Base-by-base conservation (phyloP, 495 filamentous ascomycete genomes). In the Aspergillus diversus region DNA sequence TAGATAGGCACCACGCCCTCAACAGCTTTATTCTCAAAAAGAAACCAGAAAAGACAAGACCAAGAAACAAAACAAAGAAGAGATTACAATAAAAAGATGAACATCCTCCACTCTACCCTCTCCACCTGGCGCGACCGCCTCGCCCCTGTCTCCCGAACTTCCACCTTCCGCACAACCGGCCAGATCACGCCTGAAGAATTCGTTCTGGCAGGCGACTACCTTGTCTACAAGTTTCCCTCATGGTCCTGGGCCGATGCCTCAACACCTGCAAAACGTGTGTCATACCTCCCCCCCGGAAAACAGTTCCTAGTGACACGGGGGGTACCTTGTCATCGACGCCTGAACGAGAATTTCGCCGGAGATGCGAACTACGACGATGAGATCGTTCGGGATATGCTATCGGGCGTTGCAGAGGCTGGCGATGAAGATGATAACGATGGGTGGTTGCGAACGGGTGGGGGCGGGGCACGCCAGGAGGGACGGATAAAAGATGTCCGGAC, bases 131-230 rank as follows among this genome's bases (percentile, higher is more conserved):
- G 93, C 61, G 95, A 99, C 78, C 89, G 88, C 72, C 91, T 93
- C 71, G 91, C 94, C 3, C 93, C 91, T 32, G 86, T 96, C 68
- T 89, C 87, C 12, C 88, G 95, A 74, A 95, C 87, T 53, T 97
- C 93, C 6, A 98, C 91, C 61, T 99, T 99, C 81, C 92, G 93
- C 64, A 81, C 82, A 63, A 96, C 92, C 3, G 95, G 95, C 66
- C 89, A 98, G 77, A 92, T 99, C 77, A 98, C 96, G 0, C 94
- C 94, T 47, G 96, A 97, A 72, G 95, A 99, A 83, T 99, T 99
- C 74, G 82, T 97, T 15, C 88, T 89, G 5, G 96, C 95, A 4
- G 95, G 96, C 66, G 95, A 99, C 79, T 99, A 97, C 76, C 90
- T 99, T 43, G 93, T 97, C 71, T 97, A 94, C 87, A 98, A 97